Evolutionary conservation across 1,284 basidiomycete genomes (phyloP), one percentile per base, ranked within the genome.

Genomic region (Ceratobasidium sp.): DNA sequence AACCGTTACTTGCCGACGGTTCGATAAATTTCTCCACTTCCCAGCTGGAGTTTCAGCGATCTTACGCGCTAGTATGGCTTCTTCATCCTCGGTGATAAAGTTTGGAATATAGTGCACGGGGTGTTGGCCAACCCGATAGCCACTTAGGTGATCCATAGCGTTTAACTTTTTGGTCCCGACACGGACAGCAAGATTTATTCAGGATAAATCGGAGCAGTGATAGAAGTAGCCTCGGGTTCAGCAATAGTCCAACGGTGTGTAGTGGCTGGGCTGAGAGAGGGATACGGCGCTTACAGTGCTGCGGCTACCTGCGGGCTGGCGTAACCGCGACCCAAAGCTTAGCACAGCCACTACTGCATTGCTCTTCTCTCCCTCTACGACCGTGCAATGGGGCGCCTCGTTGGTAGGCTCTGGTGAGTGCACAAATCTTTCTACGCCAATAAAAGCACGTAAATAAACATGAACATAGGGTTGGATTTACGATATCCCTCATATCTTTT

Each of bases 11-110:
- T 78, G 92, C 94, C 95, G 89, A 81, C 95, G 86, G 79, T 95
- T 95, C 4, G 89, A 88, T 22, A 96, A 87, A n/a, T 88, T 88
- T 83, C 92, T 95, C 95, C 95, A 97, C 83, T 90, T 94, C 9
- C 90, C 91, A 81, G 89, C 90, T n/a, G 94, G 93, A 0, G 91
- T 90, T 81, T 92, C 91, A 43, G 85, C 83, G 76, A 96, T 92
- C 92, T 95, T 76, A 13, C 75, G 73, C 61, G 76, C 51, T 52
- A 69, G 43, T 37, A 40, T 19, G 22, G 43, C 85, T 82, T 98
- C 95, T 84, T 98, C 96, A 25, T 92, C 89, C 77, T 85, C 84
- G 57, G 91, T 90, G 67, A 97, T 87, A 82, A 97, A 97, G 79
- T 95, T 87, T 7, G 93, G 92, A 32, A 97, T 87, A 84, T 95